Evolutionary conservation across 306 rosid species (phyloP), one percentile per base, ranked within the genome.

Genomic region (Calophaca sinica): DNA sequence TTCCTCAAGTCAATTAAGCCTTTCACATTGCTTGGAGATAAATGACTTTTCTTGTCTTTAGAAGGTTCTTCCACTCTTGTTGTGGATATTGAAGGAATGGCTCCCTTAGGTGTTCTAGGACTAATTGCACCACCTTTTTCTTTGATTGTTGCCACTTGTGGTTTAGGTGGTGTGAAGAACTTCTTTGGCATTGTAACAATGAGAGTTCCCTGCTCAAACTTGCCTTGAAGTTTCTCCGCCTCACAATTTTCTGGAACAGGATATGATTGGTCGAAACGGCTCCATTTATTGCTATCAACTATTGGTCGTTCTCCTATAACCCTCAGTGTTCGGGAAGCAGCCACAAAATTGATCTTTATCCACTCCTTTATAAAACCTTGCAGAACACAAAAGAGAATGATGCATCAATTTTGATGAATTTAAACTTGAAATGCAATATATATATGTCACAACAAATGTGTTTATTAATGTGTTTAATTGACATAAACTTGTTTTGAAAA

Each of bases 281-380:
- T 83, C 82, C 73, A 79, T 77, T 13, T 84, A 26, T 80, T 78
- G 66, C 20, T 64, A 35, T 75, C 68, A 36, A 20, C 45, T 55
- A 84, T 44, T 15, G 86, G 69, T 44, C 89, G 32, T 68, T 88
- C 87, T 75, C 96, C 92, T 0, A 5, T 2, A 45, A 81, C 76
- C 45, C 20, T 79, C 41, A 88, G 1, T 4, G 2, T 29, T 15
- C 46, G 15, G 4, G 80, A 6, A 32, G 73, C 0, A 0, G 6
- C 31, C 59, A 67, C 60, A 84, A 4, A 61, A 3, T 52, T 81
- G 41, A 87, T 74, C 68, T 4, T 79, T 49, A 88, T 31, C 59
- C 68, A 71, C 39, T 90, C 96, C 81, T 84, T 84, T 38, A 32
- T 3, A 51, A 90, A 87, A 36, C 89, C 92, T 90, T 90, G 58